Evolutionary conservation across 306 rosid genomes (phyloP).

Genomic region (Pyrus communis): DNA sequence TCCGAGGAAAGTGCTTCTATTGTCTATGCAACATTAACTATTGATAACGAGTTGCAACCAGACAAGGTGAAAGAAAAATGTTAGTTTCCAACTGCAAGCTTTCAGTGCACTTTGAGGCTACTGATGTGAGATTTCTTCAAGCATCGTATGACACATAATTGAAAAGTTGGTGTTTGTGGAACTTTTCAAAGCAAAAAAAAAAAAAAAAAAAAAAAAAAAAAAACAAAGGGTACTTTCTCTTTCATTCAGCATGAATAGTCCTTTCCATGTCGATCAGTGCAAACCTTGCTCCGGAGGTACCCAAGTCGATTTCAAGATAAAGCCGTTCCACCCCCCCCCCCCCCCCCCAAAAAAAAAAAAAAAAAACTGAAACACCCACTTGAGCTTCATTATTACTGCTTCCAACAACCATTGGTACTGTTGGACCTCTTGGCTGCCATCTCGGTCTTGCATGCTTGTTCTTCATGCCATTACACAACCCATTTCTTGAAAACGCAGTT

Average conservation of each 20-base stretch:
- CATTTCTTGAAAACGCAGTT: conserved; percentile 22
- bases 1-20: no score
- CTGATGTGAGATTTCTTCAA: no score
- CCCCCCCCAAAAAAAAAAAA: background rate
- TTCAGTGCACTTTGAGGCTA: no score
- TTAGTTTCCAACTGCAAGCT: no score
- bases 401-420: conserved; percentile 34
- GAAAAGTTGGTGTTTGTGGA: no score
- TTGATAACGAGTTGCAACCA: no score
- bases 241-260: conserved; percentile 57
- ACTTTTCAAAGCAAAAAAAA: no score
- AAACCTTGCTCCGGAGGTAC: conserved; percentile 90
- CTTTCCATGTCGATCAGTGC: conserved; percentile 55
- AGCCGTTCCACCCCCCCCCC: conserved; percentile 28
- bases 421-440: conserved; percentile 10
- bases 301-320: conserved; percentile 88
- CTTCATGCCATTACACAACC: background rate
- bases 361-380: conserved; percentile 11
- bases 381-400: conserved; percentile 7
- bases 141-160: no score
- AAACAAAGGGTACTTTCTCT: conserved; percentile 46
- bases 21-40: no score
- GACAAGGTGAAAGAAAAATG: no score
- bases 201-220: no score
- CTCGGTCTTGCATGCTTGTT: conserved; percentile 1